Evolutionary conservation across 805 yeast genomes (phyloP), one percentile per base, ranked within the genome.

Genomic region (Pichia insulana): DNA sequence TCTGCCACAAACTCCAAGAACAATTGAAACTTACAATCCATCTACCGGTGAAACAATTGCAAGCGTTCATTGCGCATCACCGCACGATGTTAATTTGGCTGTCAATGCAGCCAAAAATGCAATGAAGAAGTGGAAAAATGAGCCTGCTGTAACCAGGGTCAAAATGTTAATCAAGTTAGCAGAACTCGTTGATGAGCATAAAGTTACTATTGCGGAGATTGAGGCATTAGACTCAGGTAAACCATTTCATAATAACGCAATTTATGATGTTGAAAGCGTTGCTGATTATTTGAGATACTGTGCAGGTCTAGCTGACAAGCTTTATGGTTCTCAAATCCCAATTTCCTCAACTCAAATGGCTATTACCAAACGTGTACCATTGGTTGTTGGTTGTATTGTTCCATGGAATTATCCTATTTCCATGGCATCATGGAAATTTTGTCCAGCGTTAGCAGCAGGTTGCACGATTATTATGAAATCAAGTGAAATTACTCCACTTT

Each of bases 371-470:
- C 79, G 78, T 50, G 83, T 81, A 60, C 82, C 86, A 6, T 58
- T 67, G 39, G 83, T 79, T 30, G 77, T 80, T 52, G 85, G 78
- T 11, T 80, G 77, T 58, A 76, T 79, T 50, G 76, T 80, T 44
- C 86, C 86, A 28, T 79, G 86, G 85, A 79, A 79, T 64, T 80
- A 76, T 57, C 85, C 86, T 26, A 59, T 79, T 51, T 65, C 71
- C 27, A 80, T 82, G 87, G 78, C 83, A 13, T 70, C 83, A 19
- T 83, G 92, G 92, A 83, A 83, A 61, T 67, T 83, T 55, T 86
- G 83, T 22, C 90, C 90, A 18, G 92, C 94, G 9, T 64, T 83
- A 49, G 87, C 89, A 34, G 80, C 85, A 41, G 92, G 92, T 42
- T 83, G 84, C 62, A 71, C 76, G 12, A 73, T 81, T 36, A 76